A percentile compares a stretch with the other conserved stretches of the same genome.
These are phyloP conservation scores for Ustilago hordei DNA, from an alignment of 1,284 basidiomycete genomes.

Conservation along the genomic window DNA sequence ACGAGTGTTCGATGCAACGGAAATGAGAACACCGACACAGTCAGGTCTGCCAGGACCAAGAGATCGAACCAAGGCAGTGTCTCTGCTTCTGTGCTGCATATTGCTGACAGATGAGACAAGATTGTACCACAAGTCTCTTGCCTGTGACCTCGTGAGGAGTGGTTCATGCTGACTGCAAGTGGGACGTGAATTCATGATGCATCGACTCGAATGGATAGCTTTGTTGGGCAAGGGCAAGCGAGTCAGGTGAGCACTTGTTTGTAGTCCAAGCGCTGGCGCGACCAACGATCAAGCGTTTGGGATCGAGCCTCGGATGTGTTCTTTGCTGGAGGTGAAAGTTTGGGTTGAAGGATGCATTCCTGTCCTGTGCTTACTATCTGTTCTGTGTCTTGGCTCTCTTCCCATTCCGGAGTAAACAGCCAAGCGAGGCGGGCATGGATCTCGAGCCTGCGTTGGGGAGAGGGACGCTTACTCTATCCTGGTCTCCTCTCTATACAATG, in stretches of 20 bases:
- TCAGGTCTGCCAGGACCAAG: background rate
- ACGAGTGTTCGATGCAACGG: conserved; percentile 10
- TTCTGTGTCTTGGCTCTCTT: background rate
- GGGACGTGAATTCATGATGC: background rate
- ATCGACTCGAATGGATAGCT: background rate
- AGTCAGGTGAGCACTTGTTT: conserved; percentile 5
- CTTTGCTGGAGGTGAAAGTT: background rate
- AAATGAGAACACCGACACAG: background rate
- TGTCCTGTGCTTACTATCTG: conserved; percentile 12
- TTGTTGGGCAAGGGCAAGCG: background rate
- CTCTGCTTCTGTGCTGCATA: background rate
- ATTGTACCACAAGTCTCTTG: background rate
- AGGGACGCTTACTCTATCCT: no score
- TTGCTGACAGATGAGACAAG: background rate
- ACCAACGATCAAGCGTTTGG: background rate
- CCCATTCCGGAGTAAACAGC: conserved; percentile 17
- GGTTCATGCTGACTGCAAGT: background rate
- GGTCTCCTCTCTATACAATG: no score
- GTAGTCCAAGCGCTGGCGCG: background rate
- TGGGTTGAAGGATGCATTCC: conserved; percentile 2
- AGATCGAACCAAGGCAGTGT: background rate
- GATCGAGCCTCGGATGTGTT: background rate
- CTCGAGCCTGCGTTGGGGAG: background rate
- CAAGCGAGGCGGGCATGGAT: background rate
- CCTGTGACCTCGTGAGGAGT: background rate